Conservation (phyloP, 148 eudicot species). For the Persicaria tinctoria region DNA sequence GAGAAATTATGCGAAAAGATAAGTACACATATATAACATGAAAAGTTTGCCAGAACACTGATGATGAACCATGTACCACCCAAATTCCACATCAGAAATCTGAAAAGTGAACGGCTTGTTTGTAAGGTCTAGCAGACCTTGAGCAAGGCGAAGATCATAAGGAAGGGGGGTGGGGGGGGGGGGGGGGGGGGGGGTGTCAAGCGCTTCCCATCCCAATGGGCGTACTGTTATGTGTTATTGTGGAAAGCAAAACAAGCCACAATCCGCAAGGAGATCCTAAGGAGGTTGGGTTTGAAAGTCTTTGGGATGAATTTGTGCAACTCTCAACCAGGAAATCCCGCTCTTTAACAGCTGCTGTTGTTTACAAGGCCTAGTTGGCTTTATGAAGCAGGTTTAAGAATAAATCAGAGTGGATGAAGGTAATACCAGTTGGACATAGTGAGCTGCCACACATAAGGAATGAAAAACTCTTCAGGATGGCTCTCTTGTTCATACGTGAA, state of each 20-base stretch:
- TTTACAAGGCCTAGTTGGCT: not conserved
- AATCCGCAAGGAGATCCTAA: too few species aligned
- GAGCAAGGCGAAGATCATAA: not conserved
- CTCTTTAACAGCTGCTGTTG: not conserved
- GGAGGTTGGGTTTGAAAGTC: not conserved
- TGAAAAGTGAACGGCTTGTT: too few species aligned
- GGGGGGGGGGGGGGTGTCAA: too few species aligned
- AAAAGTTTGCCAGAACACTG: not conserved
- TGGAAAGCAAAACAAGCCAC: not conserved
- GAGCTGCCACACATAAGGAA: constrained; percentile 95
- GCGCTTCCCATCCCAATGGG: not conserved
- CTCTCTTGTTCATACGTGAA: constrained; percentile 99
- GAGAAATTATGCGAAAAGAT: constrained; percentile 1
- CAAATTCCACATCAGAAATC: not conserved
- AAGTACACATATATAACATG: not conserved
- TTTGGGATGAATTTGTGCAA: not conserved
- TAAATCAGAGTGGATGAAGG: not conserved
- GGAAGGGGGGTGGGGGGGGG: too few species aligned
- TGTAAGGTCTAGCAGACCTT: not conserved
- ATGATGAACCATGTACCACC: not conserved
- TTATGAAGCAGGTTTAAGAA: not conserved
- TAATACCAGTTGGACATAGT: constrained; percentile 61
- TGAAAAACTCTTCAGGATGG: constrained; percentile 93
- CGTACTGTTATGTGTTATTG: not conserved
- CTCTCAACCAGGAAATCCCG: not conserved